Evolutionary conservation across 1,139 yeast genomes (phyloP), one percentile per base, ranked within the genome.

Genomic region (Candida dubliniensis): DNA sequence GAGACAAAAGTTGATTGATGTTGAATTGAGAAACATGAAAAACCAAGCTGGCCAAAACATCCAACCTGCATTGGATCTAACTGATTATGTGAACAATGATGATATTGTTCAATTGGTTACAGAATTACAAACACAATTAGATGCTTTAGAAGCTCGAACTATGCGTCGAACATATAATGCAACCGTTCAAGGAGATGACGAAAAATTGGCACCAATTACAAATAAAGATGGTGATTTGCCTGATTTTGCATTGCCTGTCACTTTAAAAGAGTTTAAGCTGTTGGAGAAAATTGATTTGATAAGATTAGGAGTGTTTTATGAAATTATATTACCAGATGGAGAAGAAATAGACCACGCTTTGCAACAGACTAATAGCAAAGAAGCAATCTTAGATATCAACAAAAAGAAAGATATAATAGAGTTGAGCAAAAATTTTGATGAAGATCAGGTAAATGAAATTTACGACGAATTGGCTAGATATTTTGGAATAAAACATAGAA

Each of bases 61-160:
- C 64, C 32, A 32, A 30, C 35, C 31, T 10, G 56, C 54, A 45
- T 58, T 76, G 18, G 87, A 82, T 50, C 56, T 82, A 10, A 65
- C 77, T 3, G 91, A 86, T 49, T 83, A 75, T 49, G 86, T 83
- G 32, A 82, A 90, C 11, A 84, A 87, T 53, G 95, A 87, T 47
- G 98, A 91, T 57, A 69, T 91, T 14, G 88, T 87, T 1, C 89
- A 86, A 56, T 66, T 88, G 38, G 97, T 90, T 10, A 90, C 90
- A 6, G 98, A 91, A 61, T 68, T 91, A 47, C 97, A 90, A 64
- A 85, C 87, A 5, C 97, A 91, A 65, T 73, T 91, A 55, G 95
- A 87, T 43, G 67, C 69, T 12, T 63, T 84, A 30, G 95, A 86
- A 56, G 86, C 84, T 46, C 72, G 91, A 50, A 72, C 82, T 11